Base-by-base conservation (phyloP, 2,329 filamentous ascomycete genomes). In the Phialophora chinensis region DNA sequence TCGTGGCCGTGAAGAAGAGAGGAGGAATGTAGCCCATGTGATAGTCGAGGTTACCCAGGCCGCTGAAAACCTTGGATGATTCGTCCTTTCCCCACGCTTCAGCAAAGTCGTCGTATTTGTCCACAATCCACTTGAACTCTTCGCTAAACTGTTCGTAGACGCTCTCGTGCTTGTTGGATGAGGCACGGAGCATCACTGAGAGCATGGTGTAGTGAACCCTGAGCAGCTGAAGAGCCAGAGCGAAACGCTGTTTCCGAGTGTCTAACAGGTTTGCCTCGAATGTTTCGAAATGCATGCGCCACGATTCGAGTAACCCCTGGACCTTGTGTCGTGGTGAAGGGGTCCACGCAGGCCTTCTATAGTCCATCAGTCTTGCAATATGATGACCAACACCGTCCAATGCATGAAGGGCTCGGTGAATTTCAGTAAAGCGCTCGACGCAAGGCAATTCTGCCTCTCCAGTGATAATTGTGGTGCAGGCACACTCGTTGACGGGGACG, bases 1-100 rank as follows among this genome's bases (percentile, higher is more conserved):
- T 70, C 27, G 59, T 70, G 11, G 69, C 68, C 3, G 69, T 67
- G 38, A 68, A 66, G 55, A 71, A 71, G 17, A 71, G 56, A 23
- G 69, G 68, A 23, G 69, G 60, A 38, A 71, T 71, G 31, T 64
- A 66, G 5, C 67, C 67, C 31, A 63, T 60, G 52, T 69, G 63
- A 42, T 64, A 64, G 8, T 65, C 67, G 25, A 69, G 52, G 53
- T 62, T 62, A n/a, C 59, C 66, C 4, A 23, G 4, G 29, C 63
- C 67, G 38, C 6, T 6, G 23, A 50, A 61, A 57, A 52, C 59
- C 25, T 66, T 66, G 33, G 56, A 25, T 33, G 57, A 50, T 11
- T 58, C 56, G 29, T 66, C 60, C 11, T 23, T 52, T 6, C 56
- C 44, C 63, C 67, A 69, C 1, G 27, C 20, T 27, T 25, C 33